A percentile compares a stretch with the other conserved stretches of the same genome.
These are phyloP conservation scores for Hirschfeldia incana DNA, from an alignment of 345 rosid species.

Conservation along the genomic window DNA sequence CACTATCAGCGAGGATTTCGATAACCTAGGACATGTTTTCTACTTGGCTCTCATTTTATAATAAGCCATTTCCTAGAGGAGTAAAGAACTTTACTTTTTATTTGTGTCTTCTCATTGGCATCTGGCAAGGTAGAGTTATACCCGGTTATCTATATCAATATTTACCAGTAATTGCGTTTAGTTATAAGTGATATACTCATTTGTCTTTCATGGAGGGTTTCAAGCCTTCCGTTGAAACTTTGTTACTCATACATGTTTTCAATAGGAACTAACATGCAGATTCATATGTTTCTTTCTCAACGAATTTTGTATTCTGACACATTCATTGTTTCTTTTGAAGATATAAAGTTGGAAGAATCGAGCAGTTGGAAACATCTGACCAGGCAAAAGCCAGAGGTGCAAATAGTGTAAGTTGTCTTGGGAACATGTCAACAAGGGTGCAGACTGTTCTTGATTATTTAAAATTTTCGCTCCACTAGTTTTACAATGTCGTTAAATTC, in stretches of 20 bases:
- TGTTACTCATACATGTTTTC: conserved; percentile 15
- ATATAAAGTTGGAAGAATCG: conserved; percentile 91
- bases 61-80: neutral
- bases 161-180: neutral
- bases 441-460: conserved; percentile 21
- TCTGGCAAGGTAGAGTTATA: neutral
- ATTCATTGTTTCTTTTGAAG: conserved; percentile 46
- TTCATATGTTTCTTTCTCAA: conserved; percentile 8
- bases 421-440: neutral
- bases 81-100: neutral
- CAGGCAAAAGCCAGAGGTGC: conserved; percentile 84
- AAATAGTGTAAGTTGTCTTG: conserved; percentile 61
- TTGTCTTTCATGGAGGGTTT: conserved; percentile 8
- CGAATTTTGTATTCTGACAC: conserved; percentile 4
- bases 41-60: neutral
- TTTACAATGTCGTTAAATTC: neutral
- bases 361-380: conserved; percentile 86
- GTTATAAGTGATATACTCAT: neutral
- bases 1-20: conserved; percentile 9
- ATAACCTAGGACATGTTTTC: neutral
- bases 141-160: neutral
- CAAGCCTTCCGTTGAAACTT: conserved; percentile 16
- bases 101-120: neutral
- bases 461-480: neutral
- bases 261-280: neutral